Percentiles rank a stretch among this genome's conserved stretches.
Conservation (phyloP, 257 asterid species). For the Phtheirospermum japonicum region DNA sequence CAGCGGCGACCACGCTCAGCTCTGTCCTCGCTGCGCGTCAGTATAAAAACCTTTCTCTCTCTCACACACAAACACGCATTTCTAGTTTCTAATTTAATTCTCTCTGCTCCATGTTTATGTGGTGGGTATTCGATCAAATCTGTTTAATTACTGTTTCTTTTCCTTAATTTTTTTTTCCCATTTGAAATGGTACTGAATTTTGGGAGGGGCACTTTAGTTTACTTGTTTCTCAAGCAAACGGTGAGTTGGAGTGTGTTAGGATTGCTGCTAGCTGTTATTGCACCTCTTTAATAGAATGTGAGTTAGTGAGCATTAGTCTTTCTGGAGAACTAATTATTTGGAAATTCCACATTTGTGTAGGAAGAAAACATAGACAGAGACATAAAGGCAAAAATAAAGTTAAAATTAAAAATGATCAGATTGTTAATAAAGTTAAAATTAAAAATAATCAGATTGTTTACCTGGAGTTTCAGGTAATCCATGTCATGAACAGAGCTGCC, state of each 20-base stretch:
- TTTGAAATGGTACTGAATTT: conserved; percentile 2
- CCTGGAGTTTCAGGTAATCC: conserved; percentile 4
- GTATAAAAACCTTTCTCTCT: conserved; percentile 1
- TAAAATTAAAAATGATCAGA: no score
- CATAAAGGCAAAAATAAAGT: no score
- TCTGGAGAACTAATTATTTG: not conserved
- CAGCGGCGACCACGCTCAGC: conserved; percentile 45
- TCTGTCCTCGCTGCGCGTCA: conserved; percentile 51
- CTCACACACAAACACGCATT: not conserved
- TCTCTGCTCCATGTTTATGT: conserved; percentile 23
- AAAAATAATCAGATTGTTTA: not conserved
- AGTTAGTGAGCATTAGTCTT: conserved; percentile 1
- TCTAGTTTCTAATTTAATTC: not conserved
- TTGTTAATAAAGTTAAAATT: no score
- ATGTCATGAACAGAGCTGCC: conserved; percentile 6
- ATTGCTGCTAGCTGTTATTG: not conserved
- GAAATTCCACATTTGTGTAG: not conserved
- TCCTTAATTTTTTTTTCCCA: not conserved
- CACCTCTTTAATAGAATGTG: not conserved
- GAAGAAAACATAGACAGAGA: no score
- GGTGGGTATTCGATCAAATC: not conserved
- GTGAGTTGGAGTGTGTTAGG: not conserved
- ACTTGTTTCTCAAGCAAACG: conserved; percentile 43
- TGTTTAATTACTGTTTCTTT: not conserved
- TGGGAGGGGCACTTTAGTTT: conserved; percentile 27